Evolutionary conservation across 768 basidiomycete species (phyloP).

Genomic region (Auriscalpium microsporum): DNA sequence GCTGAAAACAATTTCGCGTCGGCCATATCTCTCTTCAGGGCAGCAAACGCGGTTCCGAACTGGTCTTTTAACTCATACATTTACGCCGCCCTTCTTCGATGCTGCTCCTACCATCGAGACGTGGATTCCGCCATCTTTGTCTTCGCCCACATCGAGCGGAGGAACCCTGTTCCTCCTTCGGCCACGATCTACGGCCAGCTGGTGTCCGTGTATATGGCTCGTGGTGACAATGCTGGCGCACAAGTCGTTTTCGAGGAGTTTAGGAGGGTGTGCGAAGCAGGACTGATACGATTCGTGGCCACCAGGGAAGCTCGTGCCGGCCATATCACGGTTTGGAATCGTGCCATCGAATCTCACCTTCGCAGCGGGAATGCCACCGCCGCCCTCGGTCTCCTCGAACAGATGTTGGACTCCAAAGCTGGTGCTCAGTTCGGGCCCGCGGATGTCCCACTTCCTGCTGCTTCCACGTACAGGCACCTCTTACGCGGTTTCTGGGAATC

Average conservation of each 20-base stretch:
- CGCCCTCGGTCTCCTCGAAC: slow-evolving; percentile 57
- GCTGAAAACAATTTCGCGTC: slow-evolving; percentile 63
- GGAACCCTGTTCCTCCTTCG: slow-evolving; percentile 24
- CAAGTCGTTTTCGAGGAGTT: slow-evolving; percentile 61
- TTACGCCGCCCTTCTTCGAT: slow-evolving; percentile 51
- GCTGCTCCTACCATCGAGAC: slow-evolving; percentile 48
- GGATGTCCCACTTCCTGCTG: slow-evolving; percentile 48
- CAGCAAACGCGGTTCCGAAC: slow-evolving; percentile 33
- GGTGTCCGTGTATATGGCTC: slow-evolving; percentile 48
- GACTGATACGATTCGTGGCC: slow-evolving; percentile 24
- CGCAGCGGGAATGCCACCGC: slow-evolving; percentile 49
- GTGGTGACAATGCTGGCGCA: slow-evolving; percentile 38
- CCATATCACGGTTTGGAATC: slow-evolving; percentile 55
- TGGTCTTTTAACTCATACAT: slow-evolving; percentile 28
- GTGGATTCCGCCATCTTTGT: slow-evolving; percentile 55
- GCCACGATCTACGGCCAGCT: slow-evolving; percentile 43
- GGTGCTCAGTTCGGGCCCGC: slow-evolving; percentile 24
- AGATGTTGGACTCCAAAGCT: slow-evolving; percentile 51
- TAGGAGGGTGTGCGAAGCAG: slow-evolving; percentile 30
- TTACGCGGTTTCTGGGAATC: slow-evolving; percentile 56
- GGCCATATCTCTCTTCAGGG: slow-evolving; percentile 67
- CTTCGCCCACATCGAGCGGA: slow-evolving; percentile 52
- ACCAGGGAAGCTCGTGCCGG: slow-evolving; percentile 17
- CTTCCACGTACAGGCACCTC: slow-evolving; percentile 55
- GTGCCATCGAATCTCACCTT: slow-evolving; percentile 73